A percentile compares a stretch with the other conserved stretches of the same genome.
Evolutionary conservation across 2,329 filamentous ascomycete genomes (phyloP).

Genomic region (Cercospora sp.): DNA sequence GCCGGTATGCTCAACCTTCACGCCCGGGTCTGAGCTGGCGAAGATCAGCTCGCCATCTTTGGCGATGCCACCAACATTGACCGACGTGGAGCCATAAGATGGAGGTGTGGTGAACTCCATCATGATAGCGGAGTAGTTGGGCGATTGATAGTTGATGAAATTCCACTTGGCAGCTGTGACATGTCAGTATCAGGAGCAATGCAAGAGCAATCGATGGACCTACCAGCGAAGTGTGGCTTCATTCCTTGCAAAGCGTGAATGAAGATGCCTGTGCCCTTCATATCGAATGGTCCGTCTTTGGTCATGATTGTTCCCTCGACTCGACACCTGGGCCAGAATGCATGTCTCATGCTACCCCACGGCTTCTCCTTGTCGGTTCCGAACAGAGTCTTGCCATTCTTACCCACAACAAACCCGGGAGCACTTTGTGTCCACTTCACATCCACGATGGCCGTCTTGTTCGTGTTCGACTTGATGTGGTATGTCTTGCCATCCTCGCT

Average conservation of each 20-base stretch:
- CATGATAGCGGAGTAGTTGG: constrained; percentile 80
- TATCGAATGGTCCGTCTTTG: constrained; percentile 75
- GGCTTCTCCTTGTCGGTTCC: constrained; percentile 83
- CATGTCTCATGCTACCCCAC: constrained; percentile 90
- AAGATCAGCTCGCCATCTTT: constrained; percentile 79
- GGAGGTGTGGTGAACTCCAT: constrained; percentile 96
- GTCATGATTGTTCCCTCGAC: constrained; percentile 84
- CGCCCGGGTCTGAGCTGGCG: constrained; percentile 65
- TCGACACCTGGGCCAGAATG: constrained; percentile 87
- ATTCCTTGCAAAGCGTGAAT: constrained; percentile 90
- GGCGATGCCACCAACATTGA: constrained; percentile 79
- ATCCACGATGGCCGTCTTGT: constrained; percentile 79
- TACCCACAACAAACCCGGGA: constrained; percentile 82
- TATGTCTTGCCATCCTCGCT: constrained; percentile 81
- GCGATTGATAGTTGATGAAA: constrained; percentile 87
- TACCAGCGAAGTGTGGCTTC: constrained; percentile 95
- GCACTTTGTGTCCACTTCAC: constrained; percentile 73
- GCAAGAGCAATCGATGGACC: constrained; percentile 28
- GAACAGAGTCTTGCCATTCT: constrained; percentile 79
- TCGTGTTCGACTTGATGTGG: constrained; percentile 86
- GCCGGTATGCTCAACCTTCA: constrained; percentile 68
- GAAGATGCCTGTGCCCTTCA: constrained; percentile 78
- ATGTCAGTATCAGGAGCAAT: constrained; percentile 10
- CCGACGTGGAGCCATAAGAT: constrained; percentile 83
- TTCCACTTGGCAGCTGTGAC: constrained; percentile 77